phyloP scores from a whole-genome alignment of 2,329 filamentous ascomycete species.

The Hawksworthiomyces lignivorus region DNA sequence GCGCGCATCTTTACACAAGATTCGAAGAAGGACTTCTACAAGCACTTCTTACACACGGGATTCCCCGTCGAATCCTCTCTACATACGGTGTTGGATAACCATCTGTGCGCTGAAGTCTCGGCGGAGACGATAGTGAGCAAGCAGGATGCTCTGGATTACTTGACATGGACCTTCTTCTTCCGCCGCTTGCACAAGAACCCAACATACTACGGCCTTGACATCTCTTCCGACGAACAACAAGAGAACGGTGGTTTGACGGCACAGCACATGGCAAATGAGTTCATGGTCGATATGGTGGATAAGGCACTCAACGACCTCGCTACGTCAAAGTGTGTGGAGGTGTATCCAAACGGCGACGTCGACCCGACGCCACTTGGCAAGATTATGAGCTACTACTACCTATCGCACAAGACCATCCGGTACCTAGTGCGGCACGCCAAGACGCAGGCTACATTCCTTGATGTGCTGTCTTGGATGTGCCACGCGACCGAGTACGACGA shows the following conservation, averaged over 20 bases:
- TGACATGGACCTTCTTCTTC: slow-evolving; percentile 99
- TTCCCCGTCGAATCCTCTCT: slow-evolving; percentile 96
- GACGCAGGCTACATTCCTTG: slow-evolving; percentile 58
- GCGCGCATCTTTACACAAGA: slow-evolving; percentile 97
- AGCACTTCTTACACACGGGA: slow-evolving; percentile 95
- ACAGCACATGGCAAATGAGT: slow-evolving; percentile 83
- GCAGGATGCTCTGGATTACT: slow-evolving; percentile 93
- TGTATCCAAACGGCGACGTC: slow-evolving; percentile 81
- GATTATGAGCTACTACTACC: slow-evolving; percentile 99
- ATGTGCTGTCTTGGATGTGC: slow-evolving; percentile 87
- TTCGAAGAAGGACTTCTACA: slow-evolving; percentile 97
- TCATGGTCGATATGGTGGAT: slow-evolving; percentile 88
- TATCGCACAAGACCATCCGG: slow-evolving; percentile 89
- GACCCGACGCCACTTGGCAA: slow-evolving; percentile 87
- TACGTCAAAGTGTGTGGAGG: slow-evolving; percentile 73
- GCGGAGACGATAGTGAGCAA: slow-evolving; percentile 89
- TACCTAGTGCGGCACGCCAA: slow-evolving; percentile 66
- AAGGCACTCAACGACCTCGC: slow-evolving; percentile 75
- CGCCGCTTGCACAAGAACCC: slow-evolving; percentile 94
- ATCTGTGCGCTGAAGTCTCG: slow-evolving; percentile 89
- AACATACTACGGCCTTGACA: slow-evolving; percentile 93
- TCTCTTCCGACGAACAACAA: slow-evolving; percentile 67
- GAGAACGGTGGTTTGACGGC: slow-evolving; percentile 48
- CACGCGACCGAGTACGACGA: slow-evolving; percentile 94
- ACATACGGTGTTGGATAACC: slow-evolving; percentile 94